These are phyloP conservation scores for Trichocladium uniseriatum DNA, from an alignment of 495 filamentous ascomycete genomes.

Conservation along the genomic window DNA sequence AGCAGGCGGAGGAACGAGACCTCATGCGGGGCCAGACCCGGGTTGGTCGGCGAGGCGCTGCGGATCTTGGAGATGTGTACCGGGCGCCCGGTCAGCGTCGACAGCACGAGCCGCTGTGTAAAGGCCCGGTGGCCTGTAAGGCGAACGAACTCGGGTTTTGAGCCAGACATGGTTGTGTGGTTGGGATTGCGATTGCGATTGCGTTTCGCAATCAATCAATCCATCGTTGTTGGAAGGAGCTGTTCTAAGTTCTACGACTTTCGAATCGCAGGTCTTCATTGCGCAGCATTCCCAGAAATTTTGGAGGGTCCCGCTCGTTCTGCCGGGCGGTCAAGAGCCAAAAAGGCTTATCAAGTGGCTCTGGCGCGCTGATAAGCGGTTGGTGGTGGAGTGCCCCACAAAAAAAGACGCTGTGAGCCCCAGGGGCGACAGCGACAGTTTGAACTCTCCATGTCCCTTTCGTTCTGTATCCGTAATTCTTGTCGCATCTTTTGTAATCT, in stretches of 20 bases:
- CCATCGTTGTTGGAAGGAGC: not conserved
- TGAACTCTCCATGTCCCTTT: not conserved
- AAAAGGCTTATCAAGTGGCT: conserved; percentile 12
- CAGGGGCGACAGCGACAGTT: not conserved
- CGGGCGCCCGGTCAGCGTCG: conserved; percentile 82
- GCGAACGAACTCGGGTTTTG: conserved; percentile 41
- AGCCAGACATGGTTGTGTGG: conserved; percentile 29
- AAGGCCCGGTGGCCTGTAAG: conserved; percentile 81
- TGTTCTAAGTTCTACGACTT: not conserved
- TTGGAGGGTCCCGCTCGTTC: conserved; percentile 22
- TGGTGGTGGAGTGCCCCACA: conserved; percentile 5
- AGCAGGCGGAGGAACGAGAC: conserved; percentile 92
- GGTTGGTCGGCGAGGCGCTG: conserved; percentile 66
- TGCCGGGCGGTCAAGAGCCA: conserved; percentile 22
- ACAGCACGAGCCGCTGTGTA: conserved; percentile 73
- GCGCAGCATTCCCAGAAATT: conserved; percentile 21
- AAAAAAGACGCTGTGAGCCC: conserved; percentile 11
- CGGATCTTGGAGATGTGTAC: conserved; percentile 92
- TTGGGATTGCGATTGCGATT: not conserved
- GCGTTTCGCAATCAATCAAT: not conserved
- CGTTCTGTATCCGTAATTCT: not conserved
- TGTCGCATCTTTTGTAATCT: not conserved
- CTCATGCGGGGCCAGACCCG: conserved; percentile 85
- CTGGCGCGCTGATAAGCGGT: conserved; percentile 21
- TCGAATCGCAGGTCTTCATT: conserved; percentile 1